Evolutionary conservation across 1,139 yeast species (phyloP).

Genomic region (Blastobotrys arbuscula): DNA sequence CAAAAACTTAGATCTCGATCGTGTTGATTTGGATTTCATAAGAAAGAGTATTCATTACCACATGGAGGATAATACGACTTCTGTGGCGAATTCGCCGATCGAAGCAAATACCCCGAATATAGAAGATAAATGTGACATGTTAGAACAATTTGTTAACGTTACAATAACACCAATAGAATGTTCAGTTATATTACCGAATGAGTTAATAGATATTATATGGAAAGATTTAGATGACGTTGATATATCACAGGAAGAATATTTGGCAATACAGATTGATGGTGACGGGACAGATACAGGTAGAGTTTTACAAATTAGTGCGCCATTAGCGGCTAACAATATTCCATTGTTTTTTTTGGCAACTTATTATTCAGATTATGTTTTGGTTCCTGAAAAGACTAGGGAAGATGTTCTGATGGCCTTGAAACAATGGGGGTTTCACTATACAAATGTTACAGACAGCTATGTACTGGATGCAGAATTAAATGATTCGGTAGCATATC

Average conservation of each 20-base stretch:
- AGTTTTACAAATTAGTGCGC: slow-evolving; percentile 54
- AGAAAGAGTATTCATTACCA: background rate
- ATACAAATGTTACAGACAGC: slow-evolving; percentile 37
- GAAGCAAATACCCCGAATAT: slow-evolving; percentile 13
- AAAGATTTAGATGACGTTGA: slow-evolving; percentile 36
- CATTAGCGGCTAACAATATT: slow-evolving; percentile 52
- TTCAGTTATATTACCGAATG: slow-evolving; percentile 47
- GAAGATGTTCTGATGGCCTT: slow-evolving; percentile 44
- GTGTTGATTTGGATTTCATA: no score
- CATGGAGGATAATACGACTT: slow-evolving; percentile 9
- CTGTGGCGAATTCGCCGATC: slow-evolving; percentile 10
- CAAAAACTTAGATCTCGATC: background rate
- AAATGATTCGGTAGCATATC: slow-evolving; percentile 10
- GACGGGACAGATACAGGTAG: slow-evolving; percentile 55
- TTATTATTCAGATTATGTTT: slow-evolving; percentile 62
- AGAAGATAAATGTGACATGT: slow-evolving; percentile 18
- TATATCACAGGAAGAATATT: slow-evolving; percentile 44
- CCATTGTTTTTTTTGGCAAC: slow-evolving; percentile 60
- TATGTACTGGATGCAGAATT: slow-evolving; percentile 19
- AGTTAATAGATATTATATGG: slow-evolving; percentile 38
- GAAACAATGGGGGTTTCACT: slow-evolving; percentile 41
- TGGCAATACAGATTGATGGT: slow-evolving; percentile 55
- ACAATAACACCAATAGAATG: slow-evolving; percentile 55
- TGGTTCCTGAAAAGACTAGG: slow-evolving; percentile 47
- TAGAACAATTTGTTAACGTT: slow-evolving; percentile 44